These are phyloP conservation scores for Mrakia blollopis DNA, from an alignment of 768 basidiomycete genomes.

Conservation along the genomic window DNA sequence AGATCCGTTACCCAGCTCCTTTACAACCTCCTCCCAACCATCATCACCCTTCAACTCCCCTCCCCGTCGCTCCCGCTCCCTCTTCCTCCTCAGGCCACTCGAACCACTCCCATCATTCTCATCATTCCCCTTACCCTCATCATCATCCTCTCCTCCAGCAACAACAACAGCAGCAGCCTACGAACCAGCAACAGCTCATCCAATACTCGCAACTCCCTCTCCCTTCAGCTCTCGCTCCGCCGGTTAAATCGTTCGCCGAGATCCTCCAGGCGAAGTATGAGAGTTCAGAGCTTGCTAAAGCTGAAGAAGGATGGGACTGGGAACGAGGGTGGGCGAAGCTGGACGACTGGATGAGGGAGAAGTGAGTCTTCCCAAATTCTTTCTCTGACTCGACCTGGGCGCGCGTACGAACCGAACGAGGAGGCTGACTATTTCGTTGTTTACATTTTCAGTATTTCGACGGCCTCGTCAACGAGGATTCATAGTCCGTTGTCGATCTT, in stretches of 20 bases:
- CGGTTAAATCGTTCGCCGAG: neutral
- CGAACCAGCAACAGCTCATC: neutral
- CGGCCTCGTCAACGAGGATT: constrained; percentile 59
- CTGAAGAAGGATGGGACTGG: constrained; percentile 26
- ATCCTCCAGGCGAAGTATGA: constrained; percentile 27
- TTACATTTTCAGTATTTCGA: constrained; percentile 74
- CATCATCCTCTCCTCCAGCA: neutral
- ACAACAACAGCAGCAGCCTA: neutral
- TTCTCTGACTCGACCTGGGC: too few species aligned
- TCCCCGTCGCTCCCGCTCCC: neutral
- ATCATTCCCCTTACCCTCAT: neutral
- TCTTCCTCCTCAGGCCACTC: neutral
- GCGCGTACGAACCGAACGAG: too few species aligned
- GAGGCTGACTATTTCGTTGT: constrained; percentile 16
- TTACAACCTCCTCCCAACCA: constrained; percentile 10
- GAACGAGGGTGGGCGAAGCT: constrained; percentile 71
- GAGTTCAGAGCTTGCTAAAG: constrained; percentile 14
- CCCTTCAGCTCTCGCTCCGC: neutral
- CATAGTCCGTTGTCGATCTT: constrained; percentile 11
- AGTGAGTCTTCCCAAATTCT: constrained; percentile 51
- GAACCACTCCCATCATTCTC: neutral
- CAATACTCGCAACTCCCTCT: too few species aligned
- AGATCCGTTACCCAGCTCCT: neutral
- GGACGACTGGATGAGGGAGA: constrained; percentile 90
- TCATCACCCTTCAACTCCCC: neutral